phyloP scores from a whole-genome alignment of 306 rosid species.

The Quercus bicolor region DNA sequence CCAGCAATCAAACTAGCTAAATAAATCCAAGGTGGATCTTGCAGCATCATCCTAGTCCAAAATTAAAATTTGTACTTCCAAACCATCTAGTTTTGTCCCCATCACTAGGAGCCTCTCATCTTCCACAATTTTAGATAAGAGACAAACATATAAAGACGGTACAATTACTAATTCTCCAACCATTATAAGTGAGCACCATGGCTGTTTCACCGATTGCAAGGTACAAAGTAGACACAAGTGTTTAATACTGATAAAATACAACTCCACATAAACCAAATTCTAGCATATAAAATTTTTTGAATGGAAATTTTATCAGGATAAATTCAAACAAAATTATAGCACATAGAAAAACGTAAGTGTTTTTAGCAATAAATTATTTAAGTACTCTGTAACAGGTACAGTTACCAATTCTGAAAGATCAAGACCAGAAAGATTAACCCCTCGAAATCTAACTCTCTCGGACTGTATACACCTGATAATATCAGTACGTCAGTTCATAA shows the following conservation, averaged over 20 bases:
- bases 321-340: neutral
- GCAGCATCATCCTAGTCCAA: no score
- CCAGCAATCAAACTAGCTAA: no score
- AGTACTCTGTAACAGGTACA: constrained; percentile 4
- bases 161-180: no score
- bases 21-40: no score
- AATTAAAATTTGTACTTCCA: no score
- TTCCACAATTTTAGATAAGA: no score
- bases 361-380: constrained; percentile 9
- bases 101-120: no score
- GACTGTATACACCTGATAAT: constrained; percentile 93
- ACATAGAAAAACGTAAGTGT: neutral
- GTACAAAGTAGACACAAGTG: neutral
- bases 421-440: constrained; percentile 91
- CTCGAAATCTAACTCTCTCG: constrained; percentile 80
- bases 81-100: no score
- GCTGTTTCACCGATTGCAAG: neutral
- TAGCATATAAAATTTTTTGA: neutral
- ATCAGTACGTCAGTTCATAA: constrained; percentile 65
- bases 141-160: no score
- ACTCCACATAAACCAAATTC: neutral
- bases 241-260: neutral
- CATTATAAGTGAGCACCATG: neutral
- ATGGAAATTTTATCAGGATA: neutral
- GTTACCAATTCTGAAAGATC: constrained; percentile 92